Evolutionary conservation across 1,139 yeast genomes (phyloP), one percentile per base, ranked within the genome.

Genomic region (Taphrina wiesneri): DNA sequence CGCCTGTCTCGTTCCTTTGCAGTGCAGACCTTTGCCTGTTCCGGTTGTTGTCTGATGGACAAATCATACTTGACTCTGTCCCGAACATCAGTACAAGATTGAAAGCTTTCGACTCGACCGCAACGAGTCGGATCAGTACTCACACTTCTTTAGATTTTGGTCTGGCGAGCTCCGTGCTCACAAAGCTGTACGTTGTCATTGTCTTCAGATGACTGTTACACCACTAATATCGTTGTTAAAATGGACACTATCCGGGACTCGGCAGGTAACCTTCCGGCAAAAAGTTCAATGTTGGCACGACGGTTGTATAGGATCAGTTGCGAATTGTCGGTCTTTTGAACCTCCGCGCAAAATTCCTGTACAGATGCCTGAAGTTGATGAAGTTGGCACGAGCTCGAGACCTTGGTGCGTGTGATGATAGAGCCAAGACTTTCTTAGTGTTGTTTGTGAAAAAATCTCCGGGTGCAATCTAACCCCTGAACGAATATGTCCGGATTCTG

Each of bases 1-100:
- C 66, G 66, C n/a, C 63, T 13, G 19, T 63, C 66, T 13, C 51
- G 43, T 26, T 56, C 63, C 32, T 46, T 45, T 13, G 47, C 6
- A 36, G 46, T 32, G 56, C 66, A 63, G 19, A 63, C 56, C 19
- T 62, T 47, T n/a, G 63, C 66, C 21, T 34, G 54, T n/a, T 21
- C 56, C n/a, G 66, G 63, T 34, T 63, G 63, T 36, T 63, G 66
- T 17, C 65, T 57, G 28, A 61, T 39, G 28, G 51, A 17, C 3
- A 61, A 30, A 15, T 51, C 65, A 41, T 26, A 41, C 43, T 61
- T 28, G 15, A 49, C 34, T 25, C 64, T 59, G 39, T 2, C 2
- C n/a, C n/a, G 28, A 45, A 9, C 7, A 7, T 45, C 28, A 45
- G 28, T 9, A 45, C 49, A n/a, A 19, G 46, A 32, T 41, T 41